Evolutionary conservation across 495 filamentous ascomycete genomes (phyloP).

Genomic region (Podospora anserina): DNA sequence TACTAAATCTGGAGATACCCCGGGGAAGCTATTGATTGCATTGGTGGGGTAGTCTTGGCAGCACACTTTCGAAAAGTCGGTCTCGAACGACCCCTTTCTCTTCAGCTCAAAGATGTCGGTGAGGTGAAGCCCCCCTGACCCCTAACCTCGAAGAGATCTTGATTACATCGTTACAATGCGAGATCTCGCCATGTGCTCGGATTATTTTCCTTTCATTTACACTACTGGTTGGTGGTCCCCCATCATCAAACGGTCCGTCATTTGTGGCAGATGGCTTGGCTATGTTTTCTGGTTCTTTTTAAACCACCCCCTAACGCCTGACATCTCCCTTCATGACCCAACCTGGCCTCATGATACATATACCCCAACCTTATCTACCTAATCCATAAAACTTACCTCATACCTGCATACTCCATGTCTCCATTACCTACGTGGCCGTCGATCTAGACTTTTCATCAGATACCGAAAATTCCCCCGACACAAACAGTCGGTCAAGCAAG

Average conservation of each 20-base stretch:
- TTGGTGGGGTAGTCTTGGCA: background rate
- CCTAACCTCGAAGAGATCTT: background rate
- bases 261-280: too few relatives aligned
- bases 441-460: background rate
- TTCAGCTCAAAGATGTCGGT: background rate
- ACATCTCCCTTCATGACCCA: too few relatives aligned
- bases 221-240: too few relatives aligned
- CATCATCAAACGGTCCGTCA: too few relatives aligned
- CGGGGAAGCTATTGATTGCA: background rate
- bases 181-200: background rate
- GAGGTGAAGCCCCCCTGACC: background rate
- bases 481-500: background rate
- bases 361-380: background rate
- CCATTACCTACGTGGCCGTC: background rate
- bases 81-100: background rate
- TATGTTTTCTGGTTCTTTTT: background rate
- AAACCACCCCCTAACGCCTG: background rate
- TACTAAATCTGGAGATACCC: too few relatives aligned
- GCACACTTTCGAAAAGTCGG: background rate
- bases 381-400: background rate
- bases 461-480: background rate
- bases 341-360: background rate
- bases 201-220: background rate
- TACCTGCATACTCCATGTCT: background rate
- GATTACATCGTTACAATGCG: background rate